Evolutionary conservation across 179 eudicot species (phyloP), one percentile per base, ranked within the genome.

Genomic region (Nepenthes alata): DNA sequence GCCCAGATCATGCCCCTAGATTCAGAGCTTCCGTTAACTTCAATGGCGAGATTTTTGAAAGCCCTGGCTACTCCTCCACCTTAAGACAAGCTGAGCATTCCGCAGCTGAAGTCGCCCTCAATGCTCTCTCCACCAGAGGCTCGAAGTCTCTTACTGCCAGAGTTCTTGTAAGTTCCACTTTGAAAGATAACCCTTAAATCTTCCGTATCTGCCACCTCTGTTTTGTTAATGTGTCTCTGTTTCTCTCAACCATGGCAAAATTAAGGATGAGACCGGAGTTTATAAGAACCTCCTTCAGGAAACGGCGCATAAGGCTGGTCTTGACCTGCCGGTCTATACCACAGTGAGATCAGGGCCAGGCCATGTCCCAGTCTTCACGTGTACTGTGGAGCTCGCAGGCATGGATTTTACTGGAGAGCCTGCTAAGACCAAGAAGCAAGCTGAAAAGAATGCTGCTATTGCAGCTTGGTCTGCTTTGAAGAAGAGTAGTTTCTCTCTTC

Each of bases 221-320:
- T 25, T 61, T 57, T 14, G 35, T 7, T 41, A 41, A 41, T 41
- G 45, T 4, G 45, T 4, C 45, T 25, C 25, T 25, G 25, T 25
- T 25, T 25, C 25, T 25, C 25, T 25, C 25, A 25, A 25, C 25
- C 25, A 25, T 25, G 8, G 45, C 5, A 1, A 41, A 41, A 41
- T 7, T 41, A 69, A 78, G 82, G 82, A 78, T 72, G 82, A 78
- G 74, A 78, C 82, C 10, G 82, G 82, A 56, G 78, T 78, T 57
- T 78, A 78, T 62, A 78, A 78, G 67, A 78, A 78, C 45, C 61
- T 78, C 35, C 38, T 78, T 11, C 82, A 78, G 57, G 79, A 74
- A 63, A 78, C 82, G 49, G 77, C 79, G 54, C 82, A 78, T 37
- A 78, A 65, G 16, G 79, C 79, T 13, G 82, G 82, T 13, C 63